These are phyloP conservation scores for Ogataea corticis DNA, from an alignment of 805 yeast species.

Conservation along the genomic window DNA sequence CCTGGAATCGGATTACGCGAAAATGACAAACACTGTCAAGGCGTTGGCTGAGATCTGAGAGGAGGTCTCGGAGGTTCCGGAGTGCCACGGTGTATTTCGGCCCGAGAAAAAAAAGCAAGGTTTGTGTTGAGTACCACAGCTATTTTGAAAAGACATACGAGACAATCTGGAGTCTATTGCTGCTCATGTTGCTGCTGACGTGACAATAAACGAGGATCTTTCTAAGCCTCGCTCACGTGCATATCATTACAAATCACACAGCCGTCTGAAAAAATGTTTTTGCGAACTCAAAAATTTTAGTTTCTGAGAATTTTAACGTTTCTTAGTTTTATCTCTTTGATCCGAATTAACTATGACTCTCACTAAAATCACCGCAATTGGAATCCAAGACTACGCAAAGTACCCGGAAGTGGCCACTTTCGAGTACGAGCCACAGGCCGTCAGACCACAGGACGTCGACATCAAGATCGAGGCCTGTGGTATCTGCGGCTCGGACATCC, in stretches of 20 bases:
- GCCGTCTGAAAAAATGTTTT: not conserved
- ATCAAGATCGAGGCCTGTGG: conserved; percentile 47
- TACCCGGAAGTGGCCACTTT: conserved; percentile 23
- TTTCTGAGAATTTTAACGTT: not conserved
- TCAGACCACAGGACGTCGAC: conserved; percentile 44
- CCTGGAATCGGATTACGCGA: conserved; percentile 2
- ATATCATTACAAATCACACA: no score
- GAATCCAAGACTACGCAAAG: conserved; percentile 2
- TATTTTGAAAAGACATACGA: no score
- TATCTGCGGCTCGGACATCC: conserved; percentile 64
- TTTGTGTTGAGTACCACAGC: no score
- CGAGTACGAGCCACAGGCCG: conserved; percentile 38
- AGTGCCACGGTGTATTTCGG: no score
- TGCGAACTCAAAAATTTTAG: not conserved
- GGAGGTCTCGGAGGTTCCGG: not conserved
- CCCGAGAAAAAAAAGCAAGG: no score
- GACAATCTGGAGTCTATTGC: no score
- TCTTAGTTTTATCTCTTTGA: not conserved
- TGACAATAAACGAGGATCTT: no score
- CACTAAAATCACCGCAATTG: conserved; percentile 4
- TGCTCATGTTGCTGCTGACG: no score
- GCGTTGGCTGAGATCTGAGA: conserved; percentile 1
- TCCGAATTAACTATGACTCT: not conserved
- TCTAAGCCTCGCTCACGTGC: no score
- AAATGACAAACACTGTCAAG: conserved; percentile 2